These are phyloP conservation scores for Apium graveolens DNA, from an alignment of 129 eudicot genomes.

Conservation along the genomic window DNA sequence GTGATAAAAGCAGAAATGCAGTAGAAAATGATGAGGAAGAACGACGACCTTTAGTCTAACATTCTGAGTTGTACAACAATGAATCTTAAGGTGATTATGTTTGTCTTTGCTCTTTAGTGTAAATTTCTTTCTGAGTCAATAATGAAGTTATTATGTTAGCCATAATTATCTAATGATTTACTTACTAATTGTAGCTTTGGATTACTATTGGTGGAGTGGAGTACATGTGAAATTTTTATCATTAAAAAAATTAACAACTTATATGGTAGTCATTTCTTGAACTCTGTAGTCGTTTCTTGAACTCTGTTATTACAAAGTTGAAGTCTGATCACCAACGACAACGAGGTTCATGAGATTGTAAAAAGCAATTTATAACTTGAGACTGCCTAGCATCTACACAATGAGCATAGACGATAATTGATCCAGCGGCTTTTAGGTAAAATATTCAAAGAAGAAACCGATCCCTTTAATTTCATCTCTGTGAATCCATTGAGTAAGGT, in stretches of 20 bases:
- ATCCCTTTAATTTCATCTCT: background rate
- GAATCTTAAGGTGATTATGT: background rate
- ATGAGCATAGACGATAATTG: background rate
- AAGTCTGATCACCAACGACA: background rate
- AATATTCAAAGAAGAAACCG: background rate
- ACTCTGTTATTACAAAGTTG: background rate
- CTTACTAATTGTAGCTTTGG: background rate
- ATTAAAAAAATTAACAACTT: background rate
- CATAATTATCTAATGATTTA: background rate
- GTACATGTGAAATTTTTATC: background rate
- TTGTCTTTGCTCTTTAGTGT: background rate
- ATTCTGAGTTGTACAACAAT: background rate
- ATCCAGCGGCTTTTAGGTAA: background rate
- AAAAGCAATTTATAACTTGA: background rate
- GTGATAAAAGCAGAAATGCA: conserved; percentile 16
- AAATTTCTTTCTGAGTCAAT: background rate
- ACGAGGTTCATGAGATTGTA: background rate
- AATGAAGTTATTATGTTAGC: background rate
- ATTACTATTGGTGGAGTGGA: too few relatives aligned
- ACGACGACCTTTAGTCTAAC: conserved; percentile 38
- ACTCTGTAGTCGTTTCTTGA: background rate
- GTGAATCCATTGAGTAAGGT: background rate
- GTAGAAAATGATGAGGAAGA: conserved; percentile 30
- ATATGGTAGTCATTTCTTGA: background rate
- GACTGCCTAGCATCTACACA: background rate